A percentile compares a stretch with the other conserved stretches of the same genome.
Evolutionary conservation across 495 filamentous ascomycete species (phyloP).

Genomic region (Penicillium daleae): DNA sequence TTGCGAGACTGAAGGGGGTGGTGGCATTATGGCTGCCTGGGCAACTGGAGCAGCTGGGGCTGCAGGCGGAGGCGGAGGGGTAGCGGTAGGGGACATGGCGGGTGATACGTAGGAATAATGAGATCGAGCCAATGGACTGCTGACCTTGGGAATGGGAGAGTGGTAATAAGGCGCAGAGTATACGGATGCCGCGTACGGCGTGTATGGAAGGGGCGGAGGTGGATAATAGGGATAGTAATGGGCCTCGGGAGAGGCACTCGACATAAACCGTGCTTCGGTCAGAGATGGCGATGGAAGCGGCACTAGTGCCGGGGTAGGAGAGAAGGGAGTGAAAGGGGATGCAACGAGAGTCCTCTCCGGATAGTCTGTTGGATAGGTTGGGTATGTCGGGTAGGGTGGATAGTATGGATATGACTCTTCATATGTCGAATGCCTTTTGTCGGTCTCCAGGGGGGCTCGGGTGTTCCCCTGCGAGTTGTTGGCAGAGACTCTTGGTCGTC

Average conservation of each 20-base stretch:
- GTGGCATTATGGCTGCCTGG: constrained; percentile 17
- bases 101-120: constrained; percentile 46
- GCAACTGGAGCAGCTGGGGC: constrained; percentile 14
- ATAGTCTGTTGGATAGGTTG: constrained; percentile 14
- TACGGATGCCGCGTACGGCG: constrained; percentile 19
- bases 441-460: constrained; percentile 12
- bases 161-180: constrained; percentile 31
- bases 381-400: constrained; percentile 16
- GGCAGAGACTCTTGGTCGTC: constrained; percentile 18
- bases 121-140: constrained; percentile 44
- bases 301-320: constrained; percentile 32
- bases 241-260: constrained; percentile 30
- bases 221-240: constrained; percentile 19
- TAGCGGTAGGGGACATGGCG: constrained; percentile 43
- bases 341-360: constrained; percentile 11
- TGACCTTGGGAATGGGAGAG: constrained; percentile 43
- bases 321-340: constrained; percentile 27
- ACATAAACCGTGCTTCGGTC: constrained; percentile 35
- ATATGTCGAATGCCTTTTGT: constrained; percentile 10
- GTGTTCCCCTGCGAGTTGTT: constrained; percentile 10
- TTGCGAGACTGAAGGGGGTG: constrained; percentile 32
- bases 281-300: constrained; percentile 38
- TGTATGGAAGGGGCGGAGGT: constrained; percentile 4
- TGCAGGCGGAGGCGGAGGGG: constrained; percentile 22
- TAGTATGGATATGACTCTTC: constrained; percentile 22